Base-by-base conservation (phyloP, 1,284 basidiomycete genomes). In the Ustilago lituana region DNA sequence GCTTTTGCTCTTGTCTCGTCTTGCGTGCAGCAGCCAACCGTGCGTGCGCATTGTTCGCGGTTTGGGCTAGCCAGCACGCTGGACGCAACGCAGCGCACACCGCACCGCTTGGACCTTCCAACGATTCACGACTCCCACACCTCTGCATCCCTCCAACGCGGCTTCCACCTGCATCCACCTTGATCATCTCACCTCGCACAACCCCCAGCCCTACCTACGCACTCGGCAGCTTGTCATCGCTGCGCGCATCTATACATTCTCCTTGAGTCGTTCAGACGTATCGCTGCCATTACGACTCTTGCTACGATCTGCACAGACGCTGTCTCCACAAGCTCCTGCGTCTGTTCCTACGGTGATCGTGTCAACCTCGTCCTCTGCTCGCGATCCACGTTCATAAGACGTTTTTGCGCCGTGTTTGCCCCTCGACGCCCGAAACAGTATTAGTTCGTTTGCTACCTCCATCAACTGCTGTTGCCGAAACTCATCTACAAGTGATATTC, bases 71-170 rank as follows among this genome's bases (percentile, higher is more conserved):
- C 37, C 22, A 20, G 19, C 37, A 19, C 6, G 10, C 37, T 20
- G 7, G 7, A 12, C 37, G 33, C 14, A 36, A 9, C n/a, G 17
- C 33, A 14, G 9, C 33, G 9, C 33, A 6, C 17, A 6, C 37
- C 4, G 37, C 40, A 17, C 26, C 50, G 49, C 50, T 58, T 60
- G 32, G 57, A 58, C 43, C 48, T 57, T 59, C 37, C 37, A 40
- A 32, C 41, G 36, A 27, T 29, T 48, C 31, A 23, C 11, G 37
- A 37, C 5, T 37, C 10, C 37, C 24, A 20, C 22, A 20, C 14
- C 6, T 23, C 5, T 26, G 3, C n/a, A 9, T 29, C 15, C 48
- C 32, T 48, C 24, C 24, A 41, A 26, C 38, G 10, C n/a, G 19
- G 29, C 17, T 37, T 32, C 17, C 46, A 45, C 41, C 52, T 61